phyloP scores from a whole-genome alignment of 768 basidiomycete species.

The Rubroboletus pulcherrimus region DNA sequence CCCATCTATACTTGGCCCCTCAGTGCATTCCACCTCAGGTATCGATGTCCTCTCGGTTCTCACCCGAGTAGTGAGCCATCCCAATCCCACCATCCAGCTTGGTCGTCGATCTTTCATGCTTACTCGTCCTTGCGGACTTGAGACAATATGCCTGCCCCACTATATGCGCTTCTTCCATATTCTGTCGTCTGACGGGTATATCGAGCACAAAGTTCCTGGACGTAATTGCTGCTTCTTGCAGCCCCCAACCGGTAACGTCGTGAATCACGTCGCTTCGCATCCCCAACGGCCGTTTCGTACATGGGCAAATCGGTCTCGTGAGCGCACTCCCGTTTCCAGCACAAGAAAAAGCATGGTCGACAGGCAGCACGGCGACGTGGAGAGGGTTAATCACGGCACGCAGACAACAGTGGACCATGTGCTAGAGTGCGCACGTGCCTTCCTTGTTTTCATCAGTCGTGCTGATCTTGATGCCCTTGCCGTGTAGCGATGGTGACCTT shows the following conservation, averaged over 20 bases:
- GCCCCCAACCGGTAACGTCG: slow-evolving; percentile 59
- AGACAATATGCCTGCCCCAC: slow-evolving; percentile 79
- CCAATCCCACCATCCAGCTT: slow-evolving; percentile 68
- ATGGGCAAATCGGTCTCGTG: slow-evolving; percentile 60
- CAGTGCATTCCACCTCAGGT: slow-evolving; percentile 86
- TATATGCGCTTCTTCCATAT: slow-evolving; percentile 86
- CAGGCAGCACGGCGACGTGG: not conserved
- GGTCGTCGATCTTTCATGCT: slow-evolving; percentile 88
- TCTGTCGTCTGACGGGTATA: slow-evolving; percentile 72
- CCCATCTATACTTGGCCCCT: slow-evolving; percentile 38
- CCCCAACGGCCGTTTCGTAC: slow-evolving; percentile 60
- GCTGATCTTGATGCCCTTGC: not conserved
- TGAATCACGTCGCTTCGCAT: slow-evolving; percentile 47
- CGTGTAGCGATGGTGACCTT: not conserved
- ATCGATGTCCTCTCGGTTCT: slow-evolving; percentile 87
- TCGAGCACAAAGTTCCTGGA: slow-evolving; percentile 73
- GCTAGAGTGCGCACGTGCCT: not conserved
- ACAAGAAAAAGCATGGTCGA: not conserved
- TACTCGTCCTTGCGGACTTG: slow-evolving; percentile 86
- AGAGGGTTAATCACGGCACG: not conserved
- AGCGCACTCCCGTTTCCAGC: no score
- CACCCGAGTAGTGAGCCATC: slow-evolving; percentile 69
- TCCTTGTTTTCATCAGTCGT: not conserved
- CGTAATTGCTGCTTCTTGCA: slow-evolving; percentile 91
- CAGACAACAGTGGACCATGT: not conserved